Evolutionary conservation across 1,284 basidiomycete species (phyloP).

Genomic region (Rhizopogon parksii): DNA sequence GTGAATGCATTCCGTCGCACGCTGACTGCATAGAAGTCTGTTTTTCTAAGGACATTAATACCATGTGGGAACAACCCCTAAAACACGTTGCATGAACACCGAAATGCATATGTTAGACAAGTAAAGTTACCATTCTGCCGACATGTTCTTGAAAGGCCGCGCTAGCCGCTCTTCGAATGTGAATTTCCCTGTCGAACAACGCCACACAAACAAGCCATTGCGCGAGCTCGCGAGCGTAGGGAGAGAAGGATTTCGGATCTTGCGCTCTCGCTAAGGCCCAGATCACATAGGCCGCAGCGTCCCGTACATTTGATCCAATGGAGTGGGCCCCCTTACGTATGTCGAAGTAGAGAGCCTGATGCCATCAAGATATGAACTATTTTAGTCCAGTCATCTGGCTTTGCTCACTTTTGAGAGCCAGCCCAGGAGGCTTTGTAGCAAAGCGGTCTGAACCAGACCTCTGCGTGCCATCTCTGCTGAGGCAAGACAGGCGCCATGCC

Average conservation of each 20-base stretch:
- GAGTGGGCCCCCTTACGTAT: conserved; percentile 87
- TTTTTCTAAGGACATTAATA: conserved; percentile 85
- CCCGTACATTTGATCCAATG: conserved; percentile 90
- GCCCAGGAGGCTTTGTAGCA: conserved; percentile 57
- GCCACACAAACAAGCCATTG: conserved; percentile 71
- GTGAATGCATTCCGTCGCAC: conserved; percentile 81
- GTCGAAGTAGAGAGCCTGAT: conserved; percentile 87
- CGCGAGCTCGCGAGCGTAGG: conserved; percentile 63
- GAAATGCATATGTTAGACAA: conserved; percentile 6
- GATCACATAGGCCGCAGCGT: conserved; percentile 90
- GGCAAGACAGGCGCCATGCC: conserved; percentile 93
- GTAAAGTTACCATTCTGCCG: conserved; percentile 67
- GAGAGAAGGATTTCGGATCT: conserved; percentile 49
- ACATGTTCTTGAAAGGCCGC: conserved; percentile 98
- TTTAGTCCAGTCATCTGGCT: conserved; percentile 8
- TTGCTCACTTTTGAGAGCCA: conserved; percentile 72
- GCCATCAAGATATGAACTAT: conserved; percentile 9
- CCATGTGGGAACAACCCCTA: conserved; percentile 89
- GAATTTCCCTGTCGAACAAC: conserved; percentile 89
- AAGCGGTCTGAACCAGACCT: conserved; percentile 56
- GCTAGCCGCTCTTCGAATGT: conserved; percentile 93
- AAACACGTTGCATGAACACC: conserved; percentile 14
- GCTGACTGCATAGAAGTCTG: conserved; percentile 93
- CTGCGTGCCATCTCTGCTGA: conserved; percentile 89
- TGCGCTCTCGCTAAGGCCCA: conserved; percentile 91